Base-by-base conservation (phyloP, 495 filamentous ascomycete genomes). In the Neurospora sp. region DNA sequence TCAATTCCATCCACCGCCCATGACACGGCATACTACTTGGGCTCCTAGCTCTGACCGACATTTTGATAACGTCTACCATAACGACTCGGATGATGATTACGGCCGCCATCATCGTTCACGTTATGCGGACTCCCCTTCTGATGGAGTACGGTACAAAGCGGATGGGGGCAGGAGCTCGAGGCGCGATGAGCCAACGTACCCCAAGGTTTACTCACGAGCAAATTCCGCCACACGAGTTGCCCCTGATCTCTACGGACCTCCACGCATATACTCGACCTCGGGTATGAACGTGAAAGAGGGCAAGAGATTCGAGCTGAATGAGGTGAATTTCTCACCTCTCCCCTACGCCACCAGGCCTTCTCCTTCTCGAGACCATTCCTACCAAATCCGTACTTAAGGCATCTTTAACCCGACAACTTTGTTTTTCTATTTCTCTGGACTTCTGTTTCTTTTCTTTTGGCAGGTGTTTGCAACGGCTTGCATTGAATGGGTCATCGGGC, bases 61-160 rank as follows among this genome's bases (percentile, higher is more conserved):
- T 37, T 27, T 70, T 31, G 69, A 76, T 10, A 73, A 74, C 20
- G 71, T 71, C 35, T 71, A 75, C 27, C 71, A 74, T 14, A 59
- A 74, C 44, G 78, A 76, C 27, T 81, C 79, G 1, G 80, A 81
- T 22, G 80, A 81, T 22, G 78, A 79, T 8, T 74, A 71, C 39
- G 44, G 68, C 3, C 75, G 61, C 39, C 76, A 70, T 16, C 75
- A 73, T 40, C 74, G 72, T 65, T 65, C 53, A 35, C 53, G 53
- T 65, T 65, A 65, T 65, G 53, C 31, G 14, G 53, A 65, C 10
- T 41, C 53, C 59, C 53, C 53, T 17, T 69, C 53, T 40, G 59
- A 72, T 16, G 53, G 31, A 31, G 35, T 35, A n/a, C 17, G 59
- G 53, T 31, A 48, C 70, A 40, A 31, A 27, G 22, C 41, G 41